Percentiles rank a stretch among this genome's conserved stretches.
Conservation (phyloP, 2,329 filamentous ascomycete genomes). For the Eutypella sp. region DNA sequence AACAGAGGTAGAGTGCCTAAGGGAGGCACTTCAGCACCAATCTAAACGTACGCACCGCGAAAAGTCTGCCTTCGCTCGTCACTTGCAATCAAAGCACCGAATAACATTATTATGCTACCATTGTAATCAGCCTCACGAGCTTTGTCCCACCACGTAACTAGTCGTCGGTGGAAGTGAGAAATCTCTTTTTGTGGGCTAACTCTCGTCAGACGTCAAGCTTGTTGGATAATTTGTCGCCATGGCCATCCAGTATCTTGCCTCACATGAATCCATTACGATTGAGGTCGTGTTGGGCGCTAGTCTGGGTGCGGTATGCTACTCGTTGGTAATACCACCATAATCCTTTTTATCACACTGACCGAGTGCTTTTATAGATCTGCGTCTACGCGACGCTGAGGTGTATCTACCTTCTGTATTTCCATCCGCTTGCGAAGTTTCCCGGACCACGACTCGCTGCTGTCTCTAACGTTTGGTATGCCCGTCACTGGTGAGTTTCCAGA, state of each 20-base stretch:
- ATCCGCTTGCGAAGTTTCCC: conserved; percentile 1
- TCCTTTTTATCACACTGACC: background rate
- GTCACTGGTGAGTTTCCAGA: background rate
- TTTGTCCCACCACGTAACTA: background rate
- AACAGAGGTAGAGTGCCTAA: no score
- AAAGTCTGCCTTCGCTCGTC: background rate
- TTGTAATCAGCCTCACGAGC: background rate
- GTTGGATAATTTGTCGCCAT: background rate
- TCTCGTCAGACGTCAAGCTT: background rate
- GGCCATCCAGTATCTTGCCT: background rate
- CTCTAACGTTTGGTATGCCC: conserved; percentile 1
- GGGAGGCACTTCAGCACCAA: background rate
- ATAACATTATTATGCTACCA: background rate
- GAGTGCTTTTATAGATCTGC: background rate
- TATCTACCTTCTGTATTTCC: background rate
- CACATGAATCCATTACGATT: background rate
- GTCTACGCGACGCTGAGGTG: background rate
- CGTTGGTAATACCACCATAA: background rate
- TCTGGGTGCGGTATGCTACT: background rate
- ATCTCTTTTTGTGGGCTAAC: no score
- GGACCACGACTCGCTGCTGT: background rate
- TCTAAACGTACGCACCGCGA: background rate
- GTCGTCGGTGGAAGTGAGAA: background rate
- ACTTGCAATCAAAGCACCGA: background rate
- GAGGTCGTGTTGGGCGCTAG: background rate